Conservation (phyloP, 805 yeast species). For the Nakazawaea wyomingensis region DNA sequence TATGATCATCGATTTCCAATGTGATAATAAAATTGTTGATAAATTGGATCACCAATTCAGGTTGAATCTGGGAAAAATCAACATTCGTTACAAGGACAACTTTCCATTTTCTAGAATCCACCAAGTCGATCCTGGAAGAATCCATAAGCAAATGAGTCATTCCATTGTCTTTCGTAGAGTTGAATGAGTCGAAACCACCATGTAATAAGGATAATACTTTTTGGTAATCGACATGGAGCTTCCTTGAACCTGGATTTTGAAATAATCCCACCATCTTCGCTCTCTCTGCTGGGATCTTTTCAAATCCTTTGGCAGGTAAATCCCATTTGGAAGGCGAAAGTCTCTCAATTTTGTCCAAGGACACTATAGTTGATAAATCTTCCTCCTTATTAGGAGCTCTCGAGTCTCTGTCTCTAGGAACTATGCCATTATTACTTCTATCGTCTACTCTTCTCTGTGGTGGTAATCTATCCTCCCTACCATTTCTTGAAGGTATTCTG, state of each 20-base stretch:
- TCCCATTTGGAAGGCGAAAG: conserved; percentile 60
- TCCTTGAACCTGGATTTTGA: conserved; percentile 61
- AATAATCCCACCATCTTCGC: conserved; percentile 79
- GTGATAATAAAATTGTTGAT: conserved; percentile 40
- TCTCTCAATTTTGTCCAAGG: conserved; percentile 48
- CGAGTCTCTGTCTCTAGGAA: conserved; percentile 17
- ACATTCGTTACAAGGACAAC: conserved; percentile 27
- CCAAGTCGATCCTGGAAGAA: conserved; percentile 6
- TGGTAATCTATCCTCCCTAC: conserved; percentile 11
- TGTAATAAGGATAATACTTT: conserved; percentile 23
- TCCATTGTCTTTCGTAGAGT: conserved; percentile 22
- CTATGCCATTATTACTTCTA: conserved; percentile 10
- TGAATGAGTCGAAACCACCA: conserved; percentile 22
- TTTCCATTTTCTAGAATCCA: conserved; percentile 31
- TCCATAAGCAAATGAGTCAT: conserved; percentile 33
- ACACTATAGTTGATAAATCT: conserved; percentile 33
- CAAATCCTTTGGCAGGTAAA: conserved; percentile 64
- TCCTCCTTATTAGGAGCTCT: conserved; percentile 19
- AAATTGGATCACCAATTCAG: conserved; percentile 36
- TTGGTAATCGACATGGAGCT: conserved; percentile 32
- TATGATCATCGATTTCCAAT: conserved; percentile 37
- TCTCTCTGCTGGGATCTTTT: conserved; percentile 64
- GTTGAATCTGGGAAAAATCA: conserved; percentile 29
- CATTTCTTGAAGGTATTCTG: conserved; percentile 8
- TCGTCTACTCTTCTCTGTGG: conserved; percentile 6